Evolutionary conservation across 2,329 filamentous ascomycete genomes (phyloP).

Genomic region (Fusarium caatingaense): DNA sequence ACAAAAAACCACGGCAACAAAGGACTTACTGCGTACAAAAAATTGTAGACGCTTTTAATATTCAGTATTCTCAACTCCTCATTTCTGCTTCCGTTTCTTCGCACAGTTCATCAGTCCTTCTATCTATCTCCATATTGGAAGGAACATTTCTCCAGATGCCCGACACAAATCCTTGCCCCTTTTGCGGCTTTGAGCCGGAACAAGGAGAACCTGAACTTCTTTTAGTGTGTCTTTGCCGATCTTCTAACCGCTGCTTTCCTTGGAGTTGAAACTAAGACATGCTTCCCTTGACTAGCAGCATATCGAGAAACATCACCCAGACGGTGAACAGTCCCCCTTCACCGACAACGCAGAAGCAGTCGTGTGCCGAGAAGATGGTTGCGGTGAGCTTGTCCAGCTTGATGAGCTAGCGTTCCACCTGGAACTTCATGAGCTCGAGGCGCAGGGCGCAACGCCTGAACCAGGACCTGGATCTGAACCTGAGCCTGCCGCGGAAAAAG

Average conservation of each 20-base stretch:
- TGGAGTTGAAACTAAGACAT: constrained; percentile 29
- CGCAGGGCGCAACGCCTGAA: constrained; percentile 27
- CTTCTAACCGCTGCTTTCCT: constrained; percentile 1
- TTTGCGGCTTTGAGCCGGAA: constrained; percentile 50
- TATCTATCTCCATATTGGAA: not conserved
- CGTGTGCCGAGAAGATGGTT: constrained; percentile 57
- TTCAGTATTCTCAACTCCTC: not conserved
- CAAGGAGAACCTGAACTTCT: constrained; percentile 52
- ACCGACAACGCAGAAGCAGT: constrained; percentile 18
- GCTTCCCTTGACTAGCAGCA: constrained; percentile 44
- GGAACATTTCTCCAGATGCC: constrained; percentile 18
- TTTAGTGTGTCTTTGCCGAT: constrained; percentile 45
- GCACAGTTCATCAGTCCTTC: not conserved
- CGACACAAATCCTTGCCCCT: constrained; percentile 47
- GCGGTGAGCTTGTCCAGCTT: constrained; percentile 62
- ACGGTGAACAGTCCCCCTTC: constrained; percentile 32
- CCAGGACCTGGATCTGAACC: constrained; percentile 23
- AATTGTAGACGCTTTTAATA: constrained; percentile 3
- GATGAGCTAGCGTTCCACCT: constrained; percentile 44
- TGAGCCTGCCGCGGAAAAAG: constrained; percentile 15
- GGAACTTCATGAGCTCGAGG: constrained; percentile 45
- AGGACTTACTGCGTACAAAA: not conserved
- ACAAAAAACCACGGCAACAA: not conserved
- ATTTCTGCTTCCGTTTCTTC: not conserved
- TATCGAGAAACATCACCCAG: constrained; percentile 46